Base-by-base conservation (phyloP, 805 yeast species). In the Zygosaccharomyces kombuchaensis region DNA sequence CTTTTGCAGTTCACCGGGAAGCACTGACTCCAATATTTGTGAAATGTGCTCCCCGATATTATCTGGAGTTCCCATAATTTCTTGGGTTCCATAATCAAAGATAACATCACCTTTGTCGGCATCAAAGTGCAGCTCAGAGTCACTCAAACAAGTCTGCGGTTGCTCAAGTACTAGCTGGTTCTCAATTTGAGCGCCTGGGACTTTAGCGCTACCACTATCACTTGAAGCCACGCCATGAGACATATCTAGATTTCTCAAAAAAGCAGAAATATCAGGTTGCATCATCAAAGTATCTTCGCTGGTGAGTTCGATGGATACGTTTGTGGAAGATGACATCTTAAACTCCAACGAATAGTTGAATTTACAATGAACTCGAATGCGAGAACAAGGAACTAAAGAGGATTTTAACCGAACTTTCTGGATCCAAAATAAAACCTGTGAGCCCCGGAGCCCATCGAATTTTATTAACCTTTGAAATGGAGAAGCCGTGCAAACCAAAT, bases 71-170 rank as follows among this genome's bases (percentile, higher is more conserved):
- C 59, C 62, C 8, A 49, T 46, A 14, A 58, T 46, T 16, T 54
- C 58, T 34, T 57, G 58, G 2, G 59, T 53, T 23, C 59, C 66
- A 39, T 58, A 62, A 42, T 63, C 67, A 44, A 63, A 63, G 22
- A 63, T 55, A 30, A 61, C 54, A 31, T 61, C 64, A 3, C 59
- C 62, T 23, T 61, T 63, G n/a, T 51, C 58, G 9, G 51, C 58
- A 40, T 55, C 54, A 10, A 59, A 44, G 37, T 56, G 59, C 9
- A 61, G 37, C 40, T 57, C 63, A 9, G 65, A 57, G 29, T 58
- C 60, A 6, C 51, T 46, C 22, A 54, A 44, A 27, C 52, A 2
- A 48, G 40, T 9, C 34, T 38, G 23, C 14, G 40, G 9, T 22
- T 21, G 16, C 25, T 26, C 34, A 38, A 27, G 4, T 9, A 27